Percentiles rank a stretch among this genome's conserved stretches.
Evolutionary conservation across 495 filamentous ascomycete genomes (phyloP).

Genomic region (Trichoderma parareesei): DNA sequence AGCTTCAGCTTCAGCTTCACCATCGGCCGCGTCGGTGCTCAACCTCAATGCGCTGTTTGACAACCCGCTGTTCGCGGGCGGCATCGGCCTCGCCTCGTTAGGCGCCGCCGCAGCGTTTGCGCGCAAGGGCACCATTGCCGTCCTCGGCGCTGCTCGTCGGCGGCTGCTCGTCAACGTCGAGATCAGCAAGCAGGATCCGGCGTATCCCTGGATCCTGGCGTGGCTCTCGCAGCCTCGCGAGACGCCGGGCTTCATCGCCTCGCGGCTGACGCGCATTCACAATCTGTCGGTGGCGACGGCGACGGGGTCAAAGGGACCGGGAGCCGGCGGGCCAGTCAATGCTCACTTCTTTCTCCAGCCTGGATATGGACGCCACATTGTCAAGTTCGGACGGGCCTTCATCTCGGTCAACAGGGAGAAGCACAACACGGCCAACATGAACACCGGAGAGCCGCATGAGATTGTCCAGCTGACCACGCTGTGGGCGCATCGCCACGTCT

Average conservation of each 20-base stretch:
- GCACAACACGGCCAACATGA: constrained; percentile 59
- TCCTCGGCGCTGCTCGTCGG: constrained; percentile 62
- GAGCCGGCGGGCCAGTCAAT: constrained; percentile 56
- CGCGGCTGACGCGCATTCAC: constrained; percentile 41
- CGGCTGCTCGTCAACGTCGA: constrained; percentile 92
- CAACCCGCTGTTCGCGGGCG: constrained; percentile 52
- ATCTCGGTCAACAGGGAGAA: constrained; percentile 81
- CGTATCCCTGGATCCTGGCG: constrained; percentile 87
- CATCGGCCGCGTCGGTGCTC: constrained; percentile 21
- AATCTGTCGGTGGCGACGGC: constrained; percentile 39
- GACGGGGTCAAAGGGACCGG: constrained; percentile 51
- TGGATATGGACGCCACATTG: constrained; percentile 76
- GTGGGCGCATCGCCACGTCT: constrained; percentile 76
- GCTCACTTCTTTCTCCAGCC: constrained; percentile 85
- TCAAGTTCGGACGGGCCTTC: constrained; percentile 73
- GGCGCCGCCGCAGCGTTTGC: constrained; percentile 69
- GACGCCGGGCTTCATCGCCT: constrained; percentile 35
- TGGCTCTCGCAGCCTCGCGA: constrained; percentile 84
- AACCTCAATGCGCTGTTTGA: constrained; percentile 44
- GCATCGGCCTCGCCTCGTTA: constrained; percentile 78
- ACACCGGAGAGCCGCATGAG: constrained; percentile 83
- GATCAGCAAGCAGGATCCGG: constrained; percentile 85
- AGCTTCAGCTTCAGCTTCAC: not conserved
- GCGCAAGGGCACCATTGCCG: constrained; percentile 61
- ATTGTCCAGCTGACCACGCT: constrained; percentile 88